Conservation (phyloP, 768 basidiomycete genomes). For the Strobilomyces echinocephalus region DNA sequence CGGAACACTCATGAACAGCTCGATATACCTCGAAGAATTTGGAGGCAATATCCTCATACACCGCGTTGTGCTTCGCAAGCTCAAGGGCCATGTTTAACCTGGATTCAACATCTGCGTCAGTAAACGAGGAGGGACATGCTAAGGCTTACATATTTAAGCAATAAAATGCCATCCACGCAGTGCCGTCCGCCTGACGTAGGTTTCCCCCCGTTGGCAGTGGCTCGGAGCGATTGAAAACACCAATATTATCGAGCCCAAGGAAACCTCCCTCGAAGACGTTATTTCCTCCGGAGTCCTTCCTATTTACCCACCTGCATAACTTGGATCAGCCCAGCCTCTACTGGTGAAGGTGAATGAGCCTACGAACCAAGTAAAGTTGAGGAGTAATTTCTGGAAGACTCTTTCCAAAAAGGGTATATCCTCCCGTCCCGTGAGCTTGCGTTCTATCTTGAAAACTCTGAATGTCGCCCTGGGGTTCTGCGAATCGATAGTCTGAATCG, state of each 20-base stretch:
- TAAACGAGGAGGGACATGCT: background rate
- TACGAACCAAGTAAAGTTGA: slow-evolving; percentile 92
- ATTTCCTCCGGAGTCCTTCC: slow-evolving; percentile 91
- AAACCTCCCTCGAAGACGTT: slow-evolving; percentile 99
- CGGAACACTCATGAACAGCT: background rate
- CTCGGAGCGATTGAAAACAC: slow-evolving; percentile 96
- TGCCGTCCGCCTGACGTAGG: slow-evolving; percentile 95
- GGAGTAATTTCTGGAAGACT: slow-evolving; percentile 93
- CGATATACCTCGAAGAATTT: slow-evolving; percentile 83
- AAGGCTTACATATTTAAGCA: slow-evolving; percentile 82
- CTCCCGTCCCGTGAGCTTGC: slow-evolving; percentile 87
- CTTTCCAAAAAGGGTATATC: slow-evolving; percentile 92
- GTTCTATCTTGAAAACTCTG: slow-evolving; percentile 98
- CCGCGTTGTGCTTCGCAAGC: slow-evolving; percentile 93
- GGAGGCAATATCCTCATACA: slow-evolving; percentile 98
- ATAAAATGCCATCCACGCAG: slow-evolving; percentile 99
- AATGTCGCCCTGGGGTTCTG: slow-evolving; percentile 75
- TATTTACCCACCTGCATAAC: slow-evolving; percentile 85
- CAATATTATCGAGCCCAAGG: slow-evolving; percentile 96
- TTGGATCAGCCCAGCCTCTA: background rate
- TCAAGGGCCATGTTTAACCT: slow-evolving; percentile 98
- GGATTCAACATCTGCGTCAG: background rate
- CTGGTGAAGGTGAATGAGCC: background rate
- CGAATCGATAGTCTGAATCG: background rate
- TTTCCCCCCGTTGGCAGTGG: slow-evolving; percentile 91